Evolutionary conservation across 768 basidiomycete genomes (phyloP), one percentile per base, ranked within the genome.

Genomic region (Filobasidium floriforme): DNA sequence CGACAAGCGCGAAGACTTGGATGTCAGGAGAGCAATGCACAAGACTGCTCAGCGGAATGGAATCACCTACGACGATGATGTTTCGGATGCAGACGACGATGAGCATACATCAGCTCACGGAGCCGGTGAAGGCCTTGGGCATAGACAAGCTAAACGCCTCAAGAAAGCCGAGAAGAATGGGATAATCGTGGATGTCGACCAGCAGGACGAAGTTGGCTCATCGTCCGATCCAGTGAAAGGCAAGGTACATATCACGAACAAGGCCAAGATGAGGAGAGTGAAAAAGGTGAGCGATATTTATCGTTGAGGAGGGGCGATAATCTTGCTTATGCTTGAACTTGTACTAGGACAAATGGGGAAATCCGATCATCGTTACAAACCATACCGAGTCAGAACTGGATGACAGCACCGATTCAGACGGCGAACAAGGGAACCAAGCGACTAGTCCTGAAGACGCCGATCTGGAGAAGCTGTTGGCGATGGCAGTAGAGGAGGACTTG

Each of bases 41-140:
- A 72, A 60, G 63, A 57, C 68, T 41, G 29, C 44, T 18, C 66
- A 67, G 41, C 57, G 67, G 40, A 49, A 69, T 60, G 67, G 41
- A 14, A 51, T 28, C 29, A 60, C 68, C 28, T 68, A 59, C 6
- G 73, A 67, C 7, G 51, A 46, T 10, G 65, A 61, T 32, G 67
- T 65, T 40, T 63, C 66, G 12, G 65, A 57, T 18, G 67, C 67
- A 12, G 69, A 68, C 19, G 73, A 71, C 24, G 73, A 74, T 10
- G 73, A 65, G 15, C 62, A 71, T 29, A 68, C 63, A 24, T 43
- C 26, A 15, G 69, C 67, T 5, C 37, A 44, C 4, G 72, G 70
- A 24, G 68, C 60, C 1, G 70, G 69, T 22, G 77, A 80, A 15
- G 73, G 79, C n/a, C 54, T 57, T 79, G 78, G 28, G 76, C 76